Base-by-base conservation (phyloP, 768 basidiomycete species). In the Amanita pallidorosea region DNA sequence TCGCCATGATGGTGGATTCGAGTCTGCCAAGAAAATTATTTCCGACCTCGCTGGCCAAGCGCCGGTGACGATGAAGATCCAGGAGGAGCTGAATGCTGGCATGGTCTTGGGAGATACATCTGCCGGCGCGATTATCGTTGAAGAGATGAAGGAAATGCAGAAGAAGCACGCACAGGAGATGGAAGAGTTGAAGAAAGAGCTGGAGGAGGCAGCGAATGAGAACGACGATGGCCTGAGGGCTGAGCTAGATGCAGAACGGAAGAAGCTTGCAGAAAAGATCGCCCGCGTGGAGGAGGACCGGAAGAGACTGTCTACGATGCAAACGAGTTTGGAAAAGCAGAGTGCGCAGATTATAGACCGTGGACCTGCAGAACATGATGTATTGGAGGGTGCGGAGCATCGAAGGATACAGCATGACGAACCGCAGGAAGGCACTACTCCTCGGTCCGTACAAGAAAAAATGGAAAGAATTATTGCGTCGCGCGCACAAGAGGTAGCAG, bases 81-180 rank as follows among this genome's bases (percentile, higher is more conserved):
- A 60, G 54, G 41, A 44, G 20, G 60, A 61, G 53, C 11, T 61
- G 27, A 48, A 51, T 31, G 46, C 54, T 40, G 17, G 47, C 13
- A 54, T 13, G 41, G 59, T 63, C 37, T 57, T 75, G 7, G 58
- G 61, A 2, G 61, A 71, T 25, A 73, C 74, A 9, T 59, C 62
- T 20, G 73, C 74, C 4, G 58, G 56, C n/a, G 42, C 36, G 11
- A 48, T 51, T 13, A 31, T 61, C 38, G 25, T 48, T 35, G 54
- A 52, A 42, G 59, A 58, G 33, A 48, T 57, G n/a, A 18, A 54
- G 41, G 52, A 49, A 27, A 25, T 48, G 38, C 41, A 47, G 23
- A 41, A 51, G 49, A 49, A 53, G 25, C 52, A 55, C 47, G 42
- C 43, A n/a, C 38, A 53, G 35, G 57, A 58, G 49, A 38, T 55